Evolutionary conservation across 176 grass and related monocot genomes (phyloP).

Genomic region (Aegilops speltoides): DNA sequence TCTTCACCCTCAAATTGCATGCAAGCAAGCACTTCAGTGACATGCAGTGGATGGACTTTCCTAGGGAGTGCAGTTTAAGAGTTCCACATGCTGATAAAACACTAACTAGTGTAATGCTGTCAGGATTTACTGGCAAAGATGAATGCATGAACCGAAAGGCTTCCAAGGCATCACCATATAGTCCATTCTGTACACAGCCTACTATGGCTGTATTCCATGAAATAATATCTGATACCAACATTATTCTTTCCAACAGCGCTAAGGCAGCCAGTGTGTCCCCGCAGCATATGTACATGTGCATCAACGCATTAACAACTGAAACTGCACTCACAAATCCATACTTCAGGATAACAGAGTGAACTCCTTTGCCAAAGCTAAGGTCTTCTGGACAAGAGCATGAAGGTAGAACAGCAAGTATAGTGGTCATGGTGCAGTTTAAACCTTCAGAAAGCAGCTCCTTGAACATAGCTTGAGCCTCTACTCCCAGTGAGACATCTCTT

Average conservation of each 20-base stretch:
- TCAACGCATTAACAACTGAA: conserved; percentile 66
- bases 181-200: conserved; percentile 61
- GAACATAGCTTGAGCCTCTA: conserved; percentile 47
- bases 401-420: conserved; percentile 64
- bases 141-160: conserved; percentile 65
- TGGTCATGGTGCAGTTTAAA: conserved; percentile 44
- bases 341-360: conserved; percentile 61
- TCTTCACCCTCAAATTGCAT: conserved; percentile 58
- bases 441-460: conserved; percentile 46
- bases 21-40: conserved; percentile 47
- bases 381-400: conserved; percentile 53
- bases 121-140: conserved; percentile 44
- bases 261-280: conserved; percentile 41
- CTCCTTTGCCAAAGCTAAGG: conserved; percentile 59
- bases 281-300: conserved; percentile 78
- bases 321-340: conserved; percentile 42
- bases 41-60: conserved; percentile 59
- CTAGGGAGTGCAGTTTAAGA: conserved; percentile 45
- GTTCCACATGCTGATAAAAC: conserved; percentile 66
- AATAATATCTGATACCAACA: conserved; percentile 57
- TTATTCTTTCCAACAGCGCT: conserved; percentile 36
- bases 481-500: conserved; percentile 24
- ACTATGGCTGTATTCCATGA: conserved; percentile 88
- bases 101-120: conserved; percentile 64
- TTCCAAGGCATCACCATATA: conserved; percentile 53